A percentile compares a stretch with the other conserved stretches of the same genome.
Evolutionary conservation across 2,329 filamentous ascomycete genomes (phyloP).

Genomic region (Metarhizium brunneum): DNA sequence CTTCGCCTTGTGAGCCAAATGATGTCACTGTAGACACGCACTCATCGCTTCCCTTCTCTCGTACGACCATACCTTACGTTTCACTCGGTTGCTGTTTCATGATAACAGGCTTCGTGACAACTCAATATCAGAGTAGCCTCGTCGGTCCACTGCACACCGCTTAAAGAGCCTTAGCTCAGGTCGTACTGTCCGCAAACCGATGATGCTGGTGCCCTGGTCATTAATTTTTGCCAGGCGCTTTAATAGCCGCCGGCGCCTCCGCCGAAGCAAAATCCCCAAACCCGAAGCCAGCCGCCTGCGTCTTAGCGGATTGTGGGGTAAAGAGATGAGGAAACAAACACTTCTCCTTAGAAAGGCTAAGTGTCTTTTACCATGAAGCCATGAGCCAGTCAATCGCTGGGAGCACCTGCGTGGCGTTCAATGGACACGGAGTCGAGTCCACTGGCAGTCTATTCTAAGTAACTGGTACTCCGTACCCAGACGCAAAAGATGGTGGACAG

Average conservation of each 20-base stretch:
- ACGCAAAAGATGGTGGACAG: no score
- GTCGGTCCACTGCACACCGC: no score
- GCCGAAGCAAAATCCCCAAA: background rate
- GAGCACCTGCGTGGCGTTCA: no score
- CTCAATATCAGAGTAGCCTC: no score
- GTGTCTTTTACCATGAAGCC: no score
- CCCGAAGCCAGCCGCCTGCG: background rate
- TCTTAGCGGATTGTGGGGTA: conserved; percentile 3
- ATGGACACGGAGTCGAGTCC: no score
- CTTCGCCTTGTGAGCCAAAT: background rate
- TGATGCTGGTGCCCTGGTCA: background rate
- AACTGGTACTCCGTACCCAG: no score
- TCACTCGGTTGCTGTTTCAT: background rate
- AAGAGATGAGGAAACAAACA: background rate
- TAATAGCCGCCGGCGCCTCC: background rate
- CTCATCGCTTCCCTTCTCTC: background rate
- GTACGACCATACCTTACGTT: background rate
- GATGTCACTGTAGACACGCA: background rate
- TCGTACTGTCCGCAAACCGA: no score
- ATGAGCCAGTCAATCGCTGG: no score
- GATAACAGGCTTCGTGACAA: background rate
- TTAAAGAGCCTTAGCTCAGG: no score
- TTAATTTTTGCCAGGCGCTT: background rate
- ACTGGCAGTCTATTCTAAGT: no score
- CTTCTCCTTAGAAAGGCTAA: no score